Conservation (phyloP, 805 yeast species). For the Kodamaea lidongshanica region DNA sequence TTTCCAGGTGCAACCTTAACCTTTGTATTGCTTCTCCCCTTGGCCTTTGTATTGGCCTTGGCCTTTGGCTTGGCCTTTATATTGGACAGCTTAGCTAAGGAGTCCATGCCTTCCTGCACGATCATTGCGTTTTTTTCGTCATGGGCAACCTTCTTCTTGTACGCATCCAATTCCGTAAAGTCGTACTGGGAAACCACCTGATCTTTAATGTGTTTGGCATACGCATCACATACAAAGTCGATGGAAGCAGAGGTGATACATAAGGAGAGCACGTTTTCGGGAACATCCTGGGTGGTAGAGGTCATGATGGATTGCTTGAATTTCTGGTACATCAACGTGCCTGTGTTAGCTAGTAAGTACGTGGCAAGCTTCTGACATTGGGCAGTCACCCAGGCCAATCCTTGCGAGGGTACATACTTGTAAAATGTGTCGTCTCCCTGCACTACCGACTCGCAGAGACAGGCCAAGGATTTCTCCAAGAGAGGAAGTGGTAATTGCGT, state of each 20-base stretch:
- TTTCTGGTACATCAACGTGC: constrained; percentile 4
- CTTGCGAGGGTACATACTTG: constrained; percentile 37
- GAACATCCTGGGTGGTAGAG: constrained; percentile 17
- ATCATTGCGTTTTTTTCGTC: constrained; percentile 18
- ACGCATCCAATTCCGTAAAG: constrained; percentile 16
- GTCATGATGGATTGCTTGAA: constrained; percentile 3
- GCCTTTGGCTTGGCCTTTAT: constrained; percentile 18
- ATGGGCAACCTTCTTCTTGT: constrained; percentile 12
- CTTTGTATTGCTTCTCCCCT: constrained; percentile 20
- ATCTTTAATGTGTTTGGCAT: constrained; percentile 26
- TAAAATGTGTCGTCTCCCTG: constrained; percentile 31
- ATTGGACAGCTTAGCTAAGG: constrained; percentile 17
- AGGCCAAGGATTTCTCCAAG: constrained; percentile 4
- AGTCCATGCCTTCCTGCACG: constrained; percentile 24
- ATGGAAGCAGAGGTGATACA: constrained; percentile 38
- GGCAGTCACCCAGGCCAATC: constrained; percentile 29
- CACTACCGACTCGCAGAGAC: constrained; percentile 25
- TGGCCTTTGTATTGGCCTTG: constrained; percentile 5
- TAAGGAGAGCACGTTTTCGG: constrained; percentile 28
- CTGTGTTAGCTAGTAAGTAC: constrained; percentile 18
- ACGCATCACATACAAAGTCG: constrained; percentile 42
- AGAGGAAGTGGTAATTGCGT: constrained; percentile 18
- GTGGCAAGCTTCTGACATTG: constrained; percentile 32
- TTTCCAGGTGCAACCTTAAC: constrained; percentile 47
- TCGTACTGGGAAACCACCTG: constrained; percentile 16